Conservation (phyloP, 331 rosid species). For the Dryas integrifolia region DNA sequence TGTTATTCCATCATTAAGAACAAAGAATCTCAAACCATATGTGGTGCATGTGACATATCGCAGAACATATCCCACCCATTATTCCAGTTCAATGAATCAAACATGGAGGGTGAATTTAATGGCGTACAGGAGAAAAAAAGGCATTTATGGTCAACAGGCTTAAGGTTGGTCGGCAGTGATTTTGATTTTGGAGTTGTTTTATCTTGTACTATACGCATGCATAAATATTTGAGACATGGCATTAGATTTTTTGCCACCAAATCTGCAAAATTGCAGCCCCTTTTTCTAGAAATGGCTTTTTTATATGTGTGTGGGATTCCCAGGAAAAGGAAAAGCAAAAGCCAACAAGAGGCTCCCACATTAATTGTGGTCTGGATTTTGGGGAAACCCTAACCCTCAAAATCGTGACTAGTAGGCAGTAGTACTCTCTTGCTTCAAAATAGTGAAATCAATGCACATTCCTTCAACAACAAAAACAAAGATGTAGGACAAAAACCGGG, state of each 20-base stretch:
- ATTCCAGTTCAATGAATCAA: conserved; percentile 38
- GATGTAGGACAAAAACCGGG: conserved; percentile 48
- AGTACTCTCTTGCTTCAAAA: conserved; percentile 13
- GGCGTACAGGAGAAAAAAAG: conserved; percentile 26
- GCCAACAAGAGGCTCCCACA: conserved; percentile 21
- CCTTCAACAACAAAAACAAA: conserved; percentile 59
- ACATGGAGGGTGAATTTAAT: conserved; percentile 34
- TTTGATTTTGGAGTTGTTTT: conserved; percentile 25
- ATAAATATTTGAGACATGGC: conserved; percentile 26
- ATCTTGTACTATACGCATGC: conserved; percentile 25
- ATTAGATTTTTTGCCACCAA: conserved; percentile 35
- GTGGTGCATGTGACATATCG: too few relatives aligned
- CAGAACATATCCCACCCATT: not conserved
- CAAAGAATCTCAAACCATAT: too few relatives aligned
- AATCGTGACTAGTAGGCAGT: not conserved
- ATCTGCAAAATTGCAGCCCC: conserved; percentile 25
- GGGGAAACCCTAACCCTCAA: not conserved
- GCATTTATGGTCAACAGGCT: conserved; percentile 37
- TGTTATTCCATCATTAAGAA: too few relatives aligned
- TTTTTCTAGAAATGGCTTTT: conserved; percentile 22
- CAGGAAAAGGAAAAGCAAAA: conserved; percentile 22
- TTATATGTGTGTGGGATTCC: conserved; percentile 20
- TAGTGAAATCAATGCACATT: conserved; percentile 63
- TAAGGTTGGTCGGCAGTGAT: conserved; percentile 34
- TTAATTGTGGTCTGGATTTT: conserved; percentile 17